Percentiles rank a stretch among this genome's conserved stretches.
phyloP scores from a whole-genome alignment of 129 eudicot species.

The Flaveria trinervia region DNA sequence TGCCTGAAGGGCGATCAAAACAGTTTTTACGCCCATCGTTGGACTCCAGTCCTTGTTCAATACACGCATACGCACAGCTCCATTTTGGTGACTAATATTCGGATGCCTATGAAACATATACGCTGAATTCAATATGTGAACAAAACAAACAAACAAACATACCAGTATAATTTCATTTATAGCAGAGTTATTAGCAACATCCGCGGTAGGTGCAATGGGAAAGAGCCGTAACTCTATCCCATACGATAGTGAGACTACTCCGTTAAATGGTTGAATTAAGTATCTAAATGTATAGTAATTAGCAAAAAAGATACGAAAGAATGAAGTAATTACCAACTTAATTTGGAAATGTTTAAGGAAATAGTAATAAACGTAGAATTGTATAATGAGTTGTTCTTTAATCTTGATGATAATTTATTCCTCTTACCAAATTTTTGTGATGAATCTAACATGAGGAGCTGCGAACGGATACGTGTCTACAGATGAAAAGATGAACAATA shows the following conservation, averaged over 20 bases:
- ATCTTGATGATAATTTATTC: background rate
- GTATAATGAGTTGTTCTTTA: background rate
- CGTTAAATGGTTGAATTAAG: too few species aligned
- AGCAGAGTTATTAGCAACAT: too few species aligned
- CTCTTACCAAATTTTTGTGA: constrained; percentile 33
- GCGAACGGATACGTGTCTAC: constrained; percentile 22
- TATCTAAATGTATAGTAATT: background rate
- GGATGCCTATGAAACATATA: constrained; percentile 33
- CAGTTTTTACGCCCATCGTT: background rate
- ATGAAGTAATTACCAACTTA: background rate
- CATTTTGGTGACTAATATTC: constrained; percentile 17
- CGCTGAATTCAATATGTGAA: background rate
- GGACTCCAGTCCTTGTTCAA: constrained; percentile 26
- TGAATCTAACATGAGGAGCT: constrained; percentile 29
- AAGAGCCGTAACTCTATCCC: too few species aligned
- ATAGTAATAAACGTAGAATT: background rate
- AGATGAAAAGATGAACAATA: constrained; percentile 7
- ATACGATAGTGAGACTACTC: too few species aligned
- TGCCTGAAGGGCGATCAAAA: constrained; percentile 22
- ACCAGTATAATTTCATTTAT: too few species aligned
- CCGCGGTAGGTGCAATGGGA: too few species aligned
- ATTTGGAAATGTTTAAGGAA: background rate
- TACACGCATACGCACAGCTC: constrained; percentile 6
- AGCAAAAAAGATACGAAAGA: background rate
- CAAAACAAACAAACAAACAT: background rate